These are phyloP conservation scores for Escovopsis sp. DNA, from an alignment of 2,329 filamentous ascomycete species.

Conservation along the genomic window DNA sequence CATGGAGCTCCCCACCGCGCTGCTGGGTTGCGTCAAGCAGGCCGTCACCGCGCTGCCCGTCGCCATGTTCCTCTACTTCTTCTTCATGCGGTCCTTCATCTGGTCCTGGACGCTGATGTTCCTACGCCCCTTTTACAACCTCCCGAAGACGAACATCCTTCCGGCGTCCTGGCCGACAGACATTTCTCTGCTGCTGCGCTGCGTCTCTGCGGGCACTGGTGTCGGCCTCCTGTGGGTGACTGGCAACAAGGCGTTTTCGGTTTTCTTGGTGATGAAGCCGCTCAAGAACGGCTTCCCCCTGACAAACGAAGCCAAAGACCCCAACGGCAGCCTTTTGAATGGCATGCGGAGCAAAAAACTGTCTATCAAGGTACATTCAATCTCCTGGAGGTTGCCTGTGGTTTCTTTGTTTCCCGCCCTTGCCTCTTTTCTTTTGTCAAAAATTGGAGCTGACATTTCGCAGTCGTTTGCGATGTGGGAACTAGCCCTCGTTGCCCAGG, in stretches of 20 bases:
- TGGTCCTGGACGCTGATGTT: slow-evolving; percentile 60
- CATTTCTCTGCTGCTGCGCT: slow-evolving; percentile 39
- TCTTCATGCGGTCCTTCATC: slow-evolving; percentile 44
- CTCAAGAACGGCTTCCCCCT: slow-evolving; percentile 74
- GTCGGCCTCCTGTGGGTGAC: slow-evolving; percentile 62
- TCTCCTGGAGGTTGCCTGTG: too few relatives aligned
- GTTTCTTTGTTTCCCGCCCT: too few relatives aligned
- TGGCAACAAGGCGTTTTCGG: slow-evolving; percentile 61
- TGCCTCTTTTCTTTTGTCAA: too few relatives aligned
- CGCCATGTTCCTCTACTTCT: slow-evolving; percentile 44
- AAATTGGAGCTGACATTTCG: neutral
- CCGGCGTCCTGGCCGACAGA: slow-evolving; percentile 43
- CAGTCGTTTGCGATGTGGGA: slow-evolving; percentile 86
- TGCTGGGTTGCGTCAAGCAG: slow-evolving; percentile 24
- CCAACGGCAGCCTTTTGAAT: slow-evolving; percentile 76
- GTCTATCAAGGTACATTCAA: slow-evolving; percentile 45
- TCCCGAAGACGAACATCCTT: slow-evolving; percentile 56
- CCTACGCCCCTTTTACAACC: slow-evolving; percentile 57
- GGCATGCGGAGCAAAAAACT: slow-evolving; percentile 75
- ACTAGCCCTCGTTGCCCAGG: slow-evolving; percentile 61
- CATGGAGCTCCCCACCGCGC: slow-evolving; percentile 24
- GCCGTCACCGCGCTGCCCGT: slow-evolving; percentile 26
- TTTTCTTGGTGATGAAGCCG: slow-evolving; percentile 68
- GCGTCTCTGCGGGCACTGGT: slow-evolving; percentile 46
- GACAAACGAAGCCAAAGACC: slow-evolving; percentile 73